These are phyloP conservation scores for Colletotrichum camelliae DNA, from an alignment of 2,329 filamentous ascomycete species.

Conservation along the genomic window DNA sequence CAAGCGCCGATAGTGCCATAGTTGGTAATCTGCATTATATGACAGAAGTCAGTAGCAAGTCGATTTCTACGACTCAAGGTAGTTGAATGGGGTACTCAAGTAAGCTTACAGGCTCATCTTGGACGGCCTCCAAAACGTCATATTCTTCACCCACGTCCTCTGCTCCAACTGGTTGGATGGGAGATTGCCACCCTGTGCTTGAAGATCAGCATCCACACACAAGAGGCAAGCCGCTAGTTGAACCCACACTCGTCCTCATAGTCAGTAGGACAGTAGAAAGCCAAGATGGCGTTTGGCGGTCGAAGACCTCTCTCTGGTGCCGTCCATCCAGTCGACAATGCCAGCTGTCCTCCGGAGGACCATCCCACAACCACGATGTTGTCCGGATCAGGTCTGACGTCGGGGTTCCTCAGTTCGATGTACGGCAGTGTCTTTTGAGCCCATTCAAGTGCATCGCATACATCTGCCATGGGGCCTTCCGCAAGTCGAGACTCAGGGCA, in stretches of 20 bases:
- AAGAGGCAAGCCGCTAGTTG: accelerated
- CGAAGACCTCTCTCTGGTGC: slow-evolving; percentile 28
- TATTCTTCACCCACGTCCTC: slow-evolving; percentile 22
- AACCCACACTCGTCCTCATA: slow-evolving; percentile 11
- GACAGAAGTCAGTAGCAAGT: not conserved
- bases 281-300: slow-evolving; percentile 33
- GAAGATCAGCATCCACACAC: not conserved
- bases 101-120: not conserved
- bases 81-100: not conserved
- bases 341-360: slow-evolving; percentile 53
- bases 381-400: slow-evolving; percentile 28
- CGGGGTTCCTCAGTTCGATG: slow-evolving; percentile 25
- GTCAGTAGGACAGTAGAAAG: slow-evolving; percentile 10
- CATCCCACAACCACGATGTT: slow-evolving; percentile 49
- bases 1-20: not conserved
- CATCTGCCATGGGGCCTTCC: slow-evolving; percentile 52
- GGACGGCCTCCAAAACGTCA: slow-evolving; percentile 31
- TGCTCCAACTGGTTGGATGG: slow-evolving; percentile 23
- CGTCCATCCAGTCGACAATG: slow-evolving; percentile 48
- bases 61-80: not conserved
- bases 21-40: not conserved
- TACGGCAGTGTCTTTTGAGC: slow-evolving; percentile 35
- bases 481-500: slow-evolving; percentile 52
- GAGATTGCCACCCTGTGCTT: slow-evolving; percentile 14
- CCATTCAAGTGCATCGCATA: slow-evolving; percentile 48